Conservation (phyloP, 2,329 filamentous ascomycete genomes). For the Sporothrix phasma region DNA sequence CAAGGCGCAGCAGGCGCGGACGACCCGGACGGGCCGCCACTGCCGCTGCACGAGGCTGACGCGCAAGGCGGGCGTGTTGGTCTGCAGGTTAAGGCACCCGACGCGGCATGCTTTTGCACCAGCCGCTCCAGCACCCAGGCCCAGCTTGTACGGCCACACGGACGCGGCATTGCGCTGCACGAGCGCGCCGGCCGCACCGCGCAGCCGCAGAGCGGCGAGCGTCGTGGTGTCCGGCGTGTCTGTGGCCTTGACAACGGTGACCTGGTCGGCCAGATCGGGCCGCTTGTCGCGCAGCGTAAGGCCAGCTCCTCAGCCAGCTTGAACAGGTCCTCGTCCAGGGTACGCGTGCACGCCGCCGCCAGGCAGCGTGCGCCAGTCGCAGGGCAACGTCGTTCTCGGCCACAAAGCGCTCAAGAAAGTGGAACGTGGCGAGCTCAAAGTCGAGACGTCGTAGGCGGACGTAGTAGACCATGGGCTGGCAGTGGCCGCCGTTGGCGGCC, state of each 20-base stretch:
- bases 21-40: no score
- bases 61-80: constrained; percentile 53
- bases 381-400: constrained; percentile 48
- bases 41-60: constrained; percentile 27
- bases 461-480: constrained; percentile 62
- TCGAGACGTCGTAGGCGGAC: constrained; percentile 47
- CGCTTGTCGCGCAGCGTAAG: constrained; percentile 36
- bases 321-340: constrained; percentile 46
- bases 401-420: constrained; percentile 49
- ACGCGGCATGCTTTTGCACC: constrained; percentile 28
- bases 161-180: constrained; percentile 55
- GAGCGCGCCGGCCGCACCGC: constrained; percentile 51
- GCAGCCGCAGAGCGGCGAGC: constrained; percentile 45
- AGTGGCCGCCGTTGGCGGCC: constrained; percentile 65
- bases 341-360: constrained; percentile 51
- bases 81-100: constrained; percentile 58
- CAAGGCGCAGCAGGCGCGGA: constrained; percentile 31
- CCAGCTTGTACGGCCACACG: constrained; percentile 75
- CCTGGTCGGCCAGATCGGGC: constrained; percentile 46
- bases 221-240: constrained; percentile 15
- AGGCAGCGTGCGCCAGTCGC: constrained; percentile 56
- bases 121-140: constrained; percentile 57
- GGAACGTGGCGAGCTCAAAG: constrained; percentile 64
- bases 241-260: constrained; percentile 30
- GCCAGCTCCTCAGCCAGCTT: constrained; percentile 42